These are phyloP conservation scores for Lecanicillium sp. DNA, from an alignment of 2,329 filamentous ascomycete species.

Conservation along the genomic window DNA sequence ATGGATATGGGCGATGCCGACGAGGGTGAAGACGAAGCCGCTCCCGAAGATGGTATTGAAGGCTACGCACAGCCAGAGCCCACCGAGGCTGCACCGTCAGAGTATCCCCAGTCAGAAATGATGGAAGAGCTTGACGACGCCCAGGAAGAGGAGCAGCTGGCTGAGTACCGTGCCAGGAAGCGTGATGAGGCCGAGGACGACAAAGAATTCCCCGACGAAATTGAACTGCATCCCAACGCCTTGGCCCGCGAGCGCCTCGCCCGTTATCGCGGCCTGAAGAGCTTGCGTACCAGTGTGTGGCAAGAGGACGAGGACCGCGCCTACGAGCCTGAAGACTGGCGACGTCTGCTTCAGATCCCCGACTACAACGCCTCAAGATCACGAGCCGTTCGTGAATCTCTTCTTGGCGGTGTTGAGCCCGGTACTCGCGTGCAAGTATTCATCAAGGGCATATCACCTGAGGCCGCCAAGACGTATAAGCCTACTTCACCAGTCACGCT, in stretches of 20 bases:
- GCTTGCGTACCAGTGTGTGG: constrained; percentile 79
- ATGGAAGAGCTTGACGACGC: constrained; percentile 83
- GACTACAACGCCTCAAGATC: constrained; percentile 83
- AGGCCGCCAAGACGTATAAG: constrained; percentile 37
- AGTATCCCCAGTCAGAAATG: constrained; percentile 90
- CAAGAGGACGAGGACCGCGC: constrained; percentile 79
- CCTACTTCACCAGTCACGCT: constrained; percentile 55
- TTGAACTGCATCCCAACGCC: constrained; percentile 84
- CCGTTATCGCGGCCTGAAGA: constrained; percentile 87
- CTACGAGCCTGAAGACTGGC: constrained; percentile 85
- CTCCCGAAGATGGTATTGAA: constrained; percentile 78
- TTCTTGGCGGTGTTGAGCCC: constrained; percentile 77
- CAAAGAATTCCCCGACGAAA: constrained; percentile 92
- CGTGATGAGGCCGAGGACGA: constrained; percentile 80
- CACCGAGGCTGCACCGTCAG: constrained; percentile 73
- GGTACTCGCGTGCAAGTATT: constrained; percentile 79
- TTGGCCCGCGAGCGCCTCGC: constrained; percentile 77
- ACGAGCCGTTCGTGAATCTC: constrained; percentile 67
- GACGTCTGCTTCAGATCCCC: constrained; percentile 73
- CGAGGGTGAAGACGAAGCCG: constrained; percentile 50
- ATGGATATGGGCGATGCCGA: constrained; percentile 48
- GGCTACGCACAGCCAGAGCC: constrained; percentile 56
- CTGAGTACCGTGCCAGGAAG: constrained; percentile 70
- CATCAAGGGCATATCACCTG: constrained; percentile 45
- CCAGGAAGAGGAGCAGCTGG: constrained; percentile 65